These are phyloP conservation scores for Plasmodium gallinaceum DNA, from an alignment of 169 alveolate species.

Conservation along the genomic window DNA sequence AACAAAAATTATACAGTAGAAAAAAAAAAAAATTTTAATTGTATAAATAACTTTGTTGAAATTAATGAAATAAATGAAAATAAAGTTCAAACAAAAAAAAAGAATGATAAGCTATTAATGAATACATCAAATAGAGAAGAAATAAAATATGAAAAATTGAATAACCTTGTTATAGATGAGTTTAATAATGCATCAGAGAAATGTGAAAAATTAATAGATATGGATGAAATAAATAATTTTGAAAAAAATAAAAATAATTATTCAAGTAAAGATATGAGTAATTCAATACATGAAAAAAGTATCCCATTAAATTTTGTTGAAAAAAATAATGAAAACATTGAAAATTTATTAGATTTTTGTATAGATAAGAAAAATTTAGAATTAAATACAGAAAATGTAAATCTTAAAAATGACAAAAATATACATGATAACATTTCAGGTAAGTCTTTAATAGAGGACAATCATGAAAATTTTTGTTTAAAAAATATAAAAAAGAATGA, in stretches of 20 bases:
- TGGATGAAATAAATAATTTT: not conserved
- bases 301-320: not conserved
- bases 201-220: not conserved
- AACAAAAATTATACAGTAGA: not conserved
- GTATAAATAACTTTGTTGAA: not conserved
- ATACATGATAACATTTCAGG: no score
- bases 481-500: no score
- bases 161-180: not conserved
- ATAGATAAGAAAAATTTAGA: no score
- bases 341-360: no score
- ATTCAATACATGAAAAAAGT: not conserved
- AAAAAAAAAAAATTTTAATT: not conserved
- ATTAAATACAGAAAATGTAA: no score
- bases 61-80: slow-evolving; percentile 15
- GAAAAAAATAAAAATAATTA: not conserved
- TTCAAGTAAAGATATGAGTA: not conserved
- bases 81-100: not conserved
- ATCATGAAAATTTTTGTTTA: no score
- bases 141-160: not conserved
- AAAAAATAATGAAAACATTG: not conserved
- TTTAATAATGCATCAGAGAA: not conserved
- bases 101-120: no score
- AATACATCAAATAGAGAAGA: slow-evolving; percentile 11
- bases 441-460: no score
- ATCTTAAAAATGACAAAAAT: no score